Evolutionary conservation across 1,284 basidiomycete genomes (phyloP), one percentile per base, ranked within the genome.

Genomic region (Boletus holoroseus): DNA sequence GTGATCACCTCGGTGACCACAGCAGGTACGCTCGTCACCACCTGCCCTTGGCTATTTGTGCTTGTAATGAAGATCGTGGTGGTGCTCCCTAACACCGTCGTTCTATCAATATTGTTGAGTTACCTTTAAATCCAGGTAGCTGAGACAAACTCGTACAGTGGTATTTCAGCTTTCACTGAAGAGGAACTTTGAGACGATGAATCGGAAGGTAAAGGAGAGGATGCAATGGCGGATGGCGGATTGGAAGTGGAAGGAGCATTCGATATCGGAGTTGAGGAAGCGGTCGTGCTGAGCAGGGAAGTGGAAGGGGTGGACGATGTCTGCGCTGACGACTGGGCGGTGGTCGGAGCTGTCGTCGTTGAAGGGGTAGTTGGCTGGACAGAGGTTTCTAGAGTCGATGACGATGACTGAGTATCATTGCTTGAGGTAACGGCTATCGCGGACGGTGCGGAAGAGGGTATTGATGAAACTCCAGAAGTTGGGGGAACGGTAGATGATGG

Each of bases 1-100:
- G 76, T 80, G 24, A 78, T 60, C 12, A 76, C 72, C 35, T 77
- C 68, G 6, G 85, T 88, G 55, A 88, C 66, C 26, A 74, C 59
- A 7, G 77, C 66, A 22, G 83, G 82, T 18, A 78, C 73, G 45
- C 72, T 76, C 7, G 76, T 74, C 8, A 74, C 70, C 7, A 70
- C 67, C 31, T 69, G 66, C n/a, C 85, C 85, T 40, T 67, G 63
- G 53, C 67, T 72, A 58, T 85, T 75, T 16, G 83, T 87, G 1
- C 81, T 82, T 15, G 76, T 77, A 32, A 84, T 55, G 47, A 76
- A 75, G 16, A 81, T 67, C 1, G 62, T 64, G 1, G 62, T 64
- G 1, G 77, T 78, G 27, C 71, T 76, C 53, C 70, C 65, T 44
- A 82, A 69, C 11, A 64, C 62, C 7, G 82, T 85, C 8, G 76